Percentiles rank a stretch among this genome's conserved stretches.
Evolutionary conservation across 345 rosid genomes (phyloP).

Genomic region (Bruguiera sexangula): DNA sequence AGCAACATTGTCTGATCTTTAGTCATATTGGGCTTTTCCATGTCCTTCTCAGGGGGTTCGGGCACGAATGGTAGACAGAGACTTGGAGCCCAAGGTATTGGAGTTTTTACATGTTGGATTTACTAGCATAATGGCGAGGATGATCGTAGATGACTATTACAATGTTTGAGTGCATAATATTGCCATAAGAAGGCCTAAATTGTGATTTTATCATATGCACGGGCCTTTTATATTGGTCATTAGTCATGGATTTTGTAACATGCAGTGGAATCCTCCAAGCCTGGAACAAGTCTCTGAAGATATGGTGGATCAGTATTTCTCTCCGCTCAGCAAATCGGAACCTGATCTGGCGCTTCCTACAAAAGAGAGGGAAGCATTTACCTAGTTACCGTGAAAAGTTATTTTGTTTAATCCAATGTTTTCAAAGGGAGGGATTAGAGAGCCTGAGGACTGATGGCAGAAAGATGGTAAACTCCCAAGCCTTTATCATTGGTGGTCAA

Average conservation of each 20-base stretch:
- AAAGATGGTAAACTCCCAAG: no score
- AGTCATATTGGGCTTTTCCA: background rate
- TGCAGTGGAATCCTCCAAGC: slow-evolving; percentile 87
- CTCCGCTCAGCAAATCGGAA: slow-evolving; percentile 49
- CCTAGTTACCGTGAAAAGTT: background rate
- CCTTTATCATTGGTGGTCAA: no score
- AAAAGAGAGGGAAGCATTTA: slow-evolving; percentile 70
- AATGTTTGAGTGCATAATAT: slow-evolving; percentile 2
- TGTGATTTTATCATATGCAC: background rate
- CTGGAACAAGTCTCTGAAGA: slow-evolving; percentile 65
- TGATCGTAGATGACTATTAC: background rate
- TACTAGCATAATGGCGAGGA: background rate
- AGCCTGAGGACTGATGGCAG: no score
- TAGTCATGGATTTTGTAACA: background rate
- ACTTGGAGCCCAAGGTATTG: slow-evolving; percentile 68
- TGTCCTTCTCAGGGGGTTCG: slow-evolving; percentile 57
- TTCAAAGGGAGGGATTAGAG: background rate
- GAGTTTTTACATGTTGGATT: no score
- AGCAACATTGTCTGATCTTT: no score
- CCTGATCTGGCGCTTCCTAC: slow-evolving; percentile 79
- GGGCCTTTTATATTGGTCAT: background rate
- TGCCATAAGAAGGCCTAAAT: background rate
- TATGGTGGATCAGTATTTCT: slow-evolving; percentile 79
- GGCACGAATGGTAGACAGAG: slow-evolving; percentile 79
- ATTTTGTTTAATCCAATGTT: background rate